Percentiles rank a stretch among this genome's conserved stretches.
Conservation (phyloP, 768 basidiomycete species). For the Russula lepida region DNA sequence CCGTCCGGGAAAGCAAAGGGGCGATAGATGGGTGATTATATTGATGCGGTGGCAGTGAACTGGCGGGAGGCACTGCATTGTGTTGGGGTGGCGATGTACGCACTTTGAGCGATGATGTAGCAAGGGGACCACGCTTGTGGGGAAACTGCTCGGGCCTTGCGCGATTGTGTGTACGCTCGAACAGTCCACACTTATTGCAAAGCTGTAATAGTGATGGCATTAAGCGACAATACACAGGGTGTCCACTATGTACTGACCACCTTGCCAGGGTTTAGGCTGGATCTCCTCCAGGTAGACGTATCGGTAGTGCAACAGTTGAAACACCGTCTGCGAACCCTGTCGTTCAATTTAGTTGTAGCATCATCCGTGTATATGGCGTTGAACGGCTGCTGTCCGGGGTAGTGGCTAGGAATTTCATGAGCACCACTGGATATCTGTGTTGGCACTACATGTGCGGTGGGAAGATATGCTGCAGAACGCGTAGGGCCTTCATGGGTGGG, state of each 20-base stretch:
- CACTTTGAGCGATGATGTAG: constrained; percentile 40
- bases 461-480: constrained; percentile 20
- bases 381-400: constrained; percentile 33
- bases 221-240: neutral
- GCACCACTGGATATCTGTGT: constrained; percentile 16
- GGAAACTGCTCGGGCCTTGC: constrained; percentile 76
- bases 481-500: constrained; percentile 14
- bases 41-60: constrained; percentile 40
- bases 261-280: constrained; percentile 73
- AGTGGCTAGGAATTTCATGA: constrained; percentile 29
- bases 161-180: constrained; percentile 72
- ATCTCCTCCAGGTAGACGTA: constrained; percentile 73
- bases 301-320: constrained; percentile 84
- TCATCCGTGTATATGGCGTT: constrained; percentile 58
- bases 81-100: constrained; percentile 27
- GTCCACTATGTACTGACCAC: constrained; percentile 37
- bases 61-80: constrained; percentile 39
- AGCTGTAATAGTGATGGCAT: constrained; percentile 26
- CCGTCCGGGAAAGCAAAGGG: constrained; percentile 35
- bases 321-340: constrained; percentile 66
- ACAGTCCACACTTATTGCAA: constrained; percentile 64
- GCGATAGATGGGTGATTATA: constrained; percentile 48
- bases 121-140: constrained; percentile 66
- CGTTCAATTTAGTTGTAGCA: constrained; percentile 71
- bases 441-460: constrained; percentile 24